Evolutionary conservation across 345 rosid species (phyloP).

Genomic region (Eucalyptus cladocalyx): DNA sequence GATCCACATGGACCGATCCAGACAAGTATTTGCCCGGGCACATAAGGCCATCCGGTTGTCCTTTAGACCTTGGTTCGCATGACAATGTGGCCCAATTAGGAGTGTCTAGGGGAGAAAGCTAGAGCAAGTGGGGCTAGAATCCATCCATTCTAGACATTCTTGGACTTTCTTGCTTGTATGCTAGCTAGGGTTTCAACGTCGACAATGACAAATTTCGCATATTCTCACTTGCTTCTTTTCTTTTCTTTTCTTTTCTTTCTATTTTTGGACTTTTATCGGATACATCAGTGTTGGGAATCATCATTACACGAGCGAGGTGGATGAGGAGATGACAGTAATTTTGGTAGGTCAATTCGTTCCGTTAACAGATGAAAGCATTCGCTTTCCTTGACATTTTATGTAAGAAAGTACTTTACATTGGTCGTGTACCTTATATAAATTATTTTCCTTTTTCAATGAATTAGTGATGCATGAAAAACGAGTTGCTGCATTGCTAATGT

Average conservation of each 20-base stretch:
- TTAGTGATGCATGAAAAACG: neutral
- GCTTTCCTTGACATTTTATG: neutral
- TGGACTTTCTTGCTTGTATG: neutral
- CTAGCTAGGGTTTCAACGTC: neutral
- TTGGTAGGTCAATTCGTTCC: neutral
- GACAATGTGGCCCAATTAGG: neutral
- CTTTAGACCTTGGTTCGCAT: neutral
- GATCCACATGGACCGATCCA: neutral
- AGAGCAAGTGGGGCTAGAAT: neutral
- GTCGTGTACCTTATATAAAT: neutral
- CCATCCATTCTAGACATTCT: neutral
- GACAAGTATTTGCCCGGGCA: neutral
- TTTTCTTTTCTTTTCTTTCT: fast-evolving
- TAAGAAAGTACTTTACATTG: neutral
- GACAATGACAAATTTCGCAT: neutral
- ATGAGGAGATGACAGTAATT: neutral
- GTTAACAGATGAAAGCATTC: neutral
- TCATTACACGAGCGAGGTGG: neutral
- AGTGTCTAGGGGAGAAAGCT: neutral
- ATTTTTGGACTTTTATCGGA: neutral
- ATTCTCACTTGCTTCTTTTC: neutral
- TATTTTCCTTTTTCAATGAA: neutral
- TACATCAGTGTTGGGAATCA: neutral
- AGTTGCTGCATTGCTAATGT: neutral
- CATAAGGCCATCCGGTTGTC: neutral